A percentile compares a stretch with the other conserved stretches of the same genome.
Evolutionary conservation across 352 stramenopile species (phyloP).

Genomic region (Discostella stelligera): DNA sequence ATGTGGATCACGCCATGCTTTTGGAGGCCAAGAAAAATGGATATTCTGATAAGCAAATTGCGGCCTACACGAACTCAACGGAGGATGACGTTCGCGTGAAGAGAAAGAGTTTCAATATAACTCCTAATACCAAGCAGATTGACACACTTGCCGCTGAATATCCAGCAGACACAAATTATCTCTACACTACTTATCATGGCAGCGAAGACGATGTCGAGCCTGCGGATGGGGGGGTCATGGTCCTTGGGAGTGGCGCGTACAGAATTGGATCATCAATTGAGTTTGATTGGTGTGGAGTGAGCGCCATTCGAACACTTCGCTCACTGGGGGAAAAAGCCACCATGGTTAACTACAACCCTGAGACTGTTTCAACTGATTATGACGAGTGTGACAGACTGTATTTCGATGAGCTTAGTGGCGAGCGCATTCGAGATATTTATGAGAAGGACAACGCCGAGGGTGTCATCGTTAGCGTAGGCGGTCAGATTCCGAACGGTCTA

Average conservation of each 20-base stretch:
- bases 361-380: slow-evolving; percentile 97
- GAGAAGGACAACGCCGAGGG: slow-evolving; percentile 86
- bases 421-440: slow-evolving; percentile 95
- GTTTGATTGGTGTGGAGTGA: slow-evolving; percentile 96
- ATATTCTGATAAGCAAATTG: slow-evolving; percentile 93
- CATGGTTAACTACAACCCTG: slow-evolving; percentile 96
- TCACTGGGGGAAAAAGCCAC: slow-evolving; percentile 90
- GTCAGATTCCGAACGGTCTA: slow-evolving; percentile 96
- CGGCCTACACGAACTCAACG: slow-evolving; percentile 76
- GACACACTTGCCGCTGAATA: slow-evolving; percentile 96
- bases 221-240: slow-evolving; percentile 89
- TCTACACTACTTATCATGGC: slow-evolving; percentile 97
- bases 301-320: slow-evolving; percentile 89
- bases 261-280: slow-evolving; percentile 95
- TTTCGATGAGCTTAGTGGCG: slow-evolving; percentile 92
- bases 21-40: slow-evolving; percentile 88
- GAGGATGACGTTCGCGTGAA: slow-evolving; percentile 88
- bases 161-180: slow-evolving; percentile 94
- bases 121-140: slow-evolving; percentile 93
- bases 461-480: slow-evolving; percentile 91
- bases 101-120: slow-evolving; percentile 85
- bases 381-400: slow-evolving; percentile 97
- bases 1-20: slow-evolving; percentile 61
- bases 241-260: slow-evolving; percentile 93
- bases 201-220: slow-evolving; percentile 81